These are phyloP conservation scores for Geum urbanum DNA, from an alignment of 306 rosid genomes.

Conservation along the genomic window DNA sequence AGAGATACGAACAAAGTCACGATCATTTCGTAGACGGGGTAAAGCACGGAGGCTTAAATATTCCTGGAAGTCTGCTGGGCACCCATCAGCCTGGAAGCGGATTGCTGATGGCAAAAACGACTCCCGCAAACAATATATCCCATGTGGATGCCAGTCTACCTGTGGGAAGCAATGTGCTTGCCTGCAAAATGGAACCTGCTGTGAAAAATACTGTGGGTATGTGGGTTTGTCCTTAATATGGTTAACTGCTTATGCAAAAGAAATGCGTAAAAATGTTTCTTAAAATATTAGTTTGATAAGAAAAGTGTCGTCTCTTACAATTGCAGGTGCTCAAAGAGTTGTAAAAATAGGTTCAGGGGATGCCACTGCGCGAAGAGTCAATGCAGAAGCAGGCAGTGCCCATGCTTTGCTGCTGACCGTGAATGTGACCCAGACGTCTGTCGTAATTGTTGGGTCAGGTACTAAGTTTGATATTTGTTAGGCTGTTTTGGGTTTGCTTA, in stretches of 20 bases:
- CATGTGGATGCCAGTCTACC: slow-evolving; percentile 66
- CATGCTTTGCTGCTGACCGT: slow-evolving; percentile 85
- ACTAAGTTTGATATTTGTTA: slow-evolving; percentile 20
- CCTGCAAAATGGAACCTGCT: slow-evolving; percentile 53
- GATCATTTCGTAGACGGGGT: slow-evolving; percentile 78
- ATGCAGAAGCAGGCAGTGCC: slow-evolving; percentile 84
- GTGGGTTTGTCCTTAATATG: slow-evolving; percentile 10
- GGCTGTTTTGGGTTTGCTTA: background rate
- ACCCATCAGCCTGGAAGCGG: slow-evolving; percentile 61
- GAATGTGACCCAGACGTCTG: slow-evolving; percentile 98
- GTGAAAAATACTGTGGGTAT: slow-evolving; percentile 94
- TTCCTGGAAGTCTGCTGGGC: slow-evolving; percentile 73
- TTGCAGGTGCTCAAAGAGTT: slow-evolving; percentile 72
- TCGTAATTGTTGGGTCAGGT: slow-evolving; percentile 94
- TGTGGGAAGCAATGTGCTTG: slow-evolving; percentile 87
- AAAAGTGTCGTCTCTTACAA: background rate
- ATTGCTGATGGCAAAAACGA: slow-evolving; percentile 53
- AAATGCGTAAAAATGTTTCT: background rate
- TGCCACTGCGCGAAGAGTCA: slow-evolving; percentile 84
- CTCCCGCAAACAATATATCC: slow-evolving; percentile 53
- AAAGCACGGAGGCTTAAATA: slow-evolving; percentile 77
- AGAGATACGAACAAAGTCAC: slow-evolving; percentile 68
- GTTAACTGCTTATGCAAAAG: background rate
- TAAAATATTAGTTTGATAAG: background rate
- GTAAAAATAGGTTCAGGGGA: slow-evolving; percentile 81